Percentiles rank a stretch among this genome's conserved stretches.
Evolutionary conservation across 176 grass and related monocot species (phyloP).

Genomic region (Urochloa ruziziensis): DNA sequence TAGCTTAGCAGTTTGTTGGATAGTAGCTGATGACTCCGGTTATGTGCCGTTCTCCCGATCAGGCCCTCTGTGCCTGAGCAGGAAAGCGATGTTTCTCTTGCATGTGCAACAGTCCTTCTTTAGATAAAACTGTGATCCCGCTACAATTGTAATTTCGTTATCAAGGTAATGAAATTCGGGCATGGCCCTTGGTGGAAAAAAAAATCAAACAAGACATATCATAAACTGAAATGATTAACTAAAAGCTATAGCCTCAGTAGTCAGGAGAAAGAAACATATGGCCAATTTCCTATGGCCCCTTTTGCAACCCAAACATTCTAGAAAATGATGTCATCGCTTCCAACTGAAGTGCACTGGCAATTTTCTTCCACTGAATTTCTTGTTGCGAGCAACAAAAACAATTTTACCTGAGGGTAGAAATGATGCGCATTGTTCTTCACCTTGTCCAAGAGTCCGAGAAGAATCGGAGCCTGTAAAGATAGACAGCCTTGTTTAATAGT

Average conservation of each 20-base stretch:
- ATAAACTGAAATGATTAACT: not conserved
- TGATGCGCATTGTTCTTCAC: constrained; percentile 43
- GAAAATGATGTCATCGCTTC: not conserved
- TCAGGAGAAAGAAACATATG: not conserved
- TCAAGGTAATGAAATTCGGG: too few relatives aligned
- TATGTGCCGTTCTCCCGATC: too few relatives aligned
- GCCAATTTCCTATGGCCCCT: not conserved
- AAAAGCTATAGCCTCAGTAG: not conserved
- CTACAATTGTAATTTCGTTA: too few relatives aligned
- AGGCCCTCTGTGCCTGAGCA: too few relatives aligned
- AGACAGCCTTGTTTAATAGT: not conserved
- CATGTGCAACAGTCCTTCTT: too few relatives aligned
- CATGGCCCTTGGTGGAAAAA: too few relatives aligned
- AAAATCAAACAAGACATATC: not conserved
- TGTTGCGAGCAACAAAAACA: not conserved
- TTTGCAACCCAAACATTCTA: not conserved
- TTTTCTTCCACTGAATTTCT: not conserved
- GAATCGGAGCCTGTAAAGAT: constrained; percentile 60
- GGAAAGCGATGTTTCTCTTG: too few relatives aligned
- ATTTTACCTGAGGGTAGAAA: constrained; percentile 82
- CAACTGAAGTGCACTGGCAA: not conserved
- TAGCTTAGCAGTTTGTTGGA: too few relatives aligned
- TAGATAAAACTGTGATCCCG: too few relatives aligned
- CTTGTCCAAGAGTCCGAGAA: constrained; percentile 69
- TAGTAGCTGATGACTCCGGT: too few relatives aligned